Evolutionary conservation across 345 rosid species (phyloP).

Genomic region (Arabidopsis suecica): DNA sequence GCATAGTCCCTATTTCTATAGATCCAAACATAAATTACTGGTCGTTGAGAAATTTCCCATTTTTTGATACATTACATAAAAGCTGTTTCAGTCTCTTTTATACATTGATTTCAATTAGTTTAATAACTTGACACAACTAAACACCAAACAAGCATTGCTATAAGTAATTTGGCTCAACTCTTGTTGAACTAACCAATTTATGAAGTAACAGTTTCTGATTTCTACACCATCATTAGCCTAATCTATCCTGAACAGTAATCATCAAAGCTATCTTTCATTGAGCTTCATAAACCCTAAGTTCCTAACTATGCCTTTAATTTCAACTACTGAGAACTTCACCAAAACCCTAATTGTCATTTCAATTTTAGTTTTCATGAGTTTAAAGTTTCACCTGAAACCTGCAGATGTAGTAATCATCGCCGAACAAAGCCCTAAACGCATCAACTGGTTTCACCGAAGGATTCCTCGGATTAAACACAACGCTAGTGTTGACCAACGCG

Average conservation of each 20-base stretch:
- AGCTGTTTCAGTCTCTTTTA: background rate
- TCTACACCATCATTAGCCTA: background rate
- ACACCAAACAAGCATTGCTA: constrained; percentile 9
- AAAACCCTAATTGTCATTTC: background rate
- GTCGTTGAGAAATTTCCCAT: background rate
- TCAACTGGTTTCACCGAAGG: constrained; percentile 56
- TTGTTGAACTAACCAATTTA: background rate
- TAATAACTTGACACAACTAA: constrained; percentile 8
- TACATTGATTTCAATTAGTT: background rate
- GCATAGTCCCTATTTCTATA: constrained; percentile 8
- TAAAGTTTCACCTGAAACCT: constrained; percentile 67
- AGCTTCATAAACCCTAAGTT: background rate
- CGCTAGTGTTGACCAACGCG: constrained; percentile 71
- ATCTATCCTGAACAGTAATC: constrained; percentile 5
- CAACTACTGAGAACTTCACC: background rate
- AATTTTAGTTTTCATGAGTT: background rate
- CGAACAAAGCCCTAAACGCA: constrained; percentile 51
- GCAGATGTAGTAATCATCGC: constrained; percentile 75
- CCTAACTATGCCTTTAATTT: background rate
- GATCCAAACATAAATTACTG: background rate
- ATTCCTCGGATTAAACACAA: constrained; percentile 56
- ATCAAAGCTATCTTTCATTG: background rate
- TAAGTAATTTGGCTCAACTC: background rate
- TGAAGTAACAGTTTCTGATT: background rate
- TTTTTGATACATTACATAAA: constrained; percentile 6